Percentiles rank a stretch among this genome's conserved stretches.
These are phyloP conservation scores for Podospora anserina DNA, from an alignment of 495 filamentous ascomycete genomes.

Conservation along the genomic window DNA sequence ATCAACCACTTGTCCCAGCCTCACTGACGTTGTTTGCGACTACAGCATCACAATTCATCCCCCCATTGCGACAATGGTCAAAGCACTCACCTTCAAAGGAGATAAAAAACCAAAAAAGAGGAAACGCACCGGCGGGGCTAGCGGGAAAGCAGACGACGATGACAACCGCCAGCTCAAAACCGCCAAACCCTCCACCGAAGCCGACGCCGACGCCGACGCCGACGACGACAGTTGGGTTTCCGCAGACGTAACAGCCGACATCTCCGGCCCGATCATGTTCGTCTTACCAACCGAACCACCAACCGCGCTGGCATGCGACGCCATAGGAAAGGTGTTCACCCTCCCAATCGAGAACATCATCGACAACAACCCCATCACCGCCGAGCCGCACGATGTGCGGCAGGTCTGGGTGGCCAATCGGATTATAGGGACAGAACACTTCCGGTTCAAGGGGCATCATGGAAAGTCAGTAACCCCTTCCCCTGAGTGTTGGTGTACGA, in stretches of 20 bases:
- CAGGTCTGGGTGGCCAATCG: slow-evolving; percentile 92
- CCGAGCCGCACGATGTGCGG: slow-evolving; percentile 89
- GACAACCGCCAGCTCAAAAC: slow-evolving; percentile 31
- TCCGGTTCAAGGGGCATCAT: slow-evolving; percentile 83
- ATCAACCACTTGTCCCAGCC: neutral
- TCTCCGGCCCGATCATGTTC: slow-evolving; percentile 80
- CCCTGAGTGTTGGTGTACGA: too few species aligned
- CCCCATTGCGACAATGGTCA: slow-evolving; percentile 55
- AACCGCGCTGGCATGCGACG: slow-evolving; percentile 76
- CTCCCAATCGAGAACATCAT: slow-evolving; percentile 77
- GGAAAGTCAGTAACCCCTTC: slow-evolving; percentile 58
- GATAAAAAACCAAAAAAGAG: slow-evolving; percentile 93
- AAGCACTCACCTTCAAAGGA: slow-evolving; percentile 90
- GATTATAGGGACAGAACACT: slow-evolving; percentile 74
- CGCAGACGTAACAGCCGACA: slow-evolving; percentile 68
- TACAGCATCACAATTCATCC: neutral
- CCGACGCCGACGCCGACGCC: slow-evolving; percentile 55
- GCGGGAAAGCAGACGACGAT: slow-evolving; percentile 42
- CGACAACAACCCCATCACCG: slow-evolving; percentile 69
- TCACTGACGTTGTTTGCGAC: slow-evolving; percentile 1
- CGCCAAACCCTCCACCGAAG: slow-evolving; percentile 31
- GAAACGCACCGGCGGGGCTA: slow-evolving; percentile 58
- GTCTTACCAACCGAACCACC: slow-evolving; percentile 67
- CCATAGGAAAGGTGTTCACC: slow-evolving; percentile 77
- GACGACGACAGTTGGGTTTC: slow-evolving; percentile 89